A percentile compares a stretch with the other conserved stretches of the same genome.
These are phyloP conservation scores for Tolypocladium tropicale DNA, from an alignment of 2,329 filamentous ascomycete genomes.

Conservation along the genomic window DNA sequence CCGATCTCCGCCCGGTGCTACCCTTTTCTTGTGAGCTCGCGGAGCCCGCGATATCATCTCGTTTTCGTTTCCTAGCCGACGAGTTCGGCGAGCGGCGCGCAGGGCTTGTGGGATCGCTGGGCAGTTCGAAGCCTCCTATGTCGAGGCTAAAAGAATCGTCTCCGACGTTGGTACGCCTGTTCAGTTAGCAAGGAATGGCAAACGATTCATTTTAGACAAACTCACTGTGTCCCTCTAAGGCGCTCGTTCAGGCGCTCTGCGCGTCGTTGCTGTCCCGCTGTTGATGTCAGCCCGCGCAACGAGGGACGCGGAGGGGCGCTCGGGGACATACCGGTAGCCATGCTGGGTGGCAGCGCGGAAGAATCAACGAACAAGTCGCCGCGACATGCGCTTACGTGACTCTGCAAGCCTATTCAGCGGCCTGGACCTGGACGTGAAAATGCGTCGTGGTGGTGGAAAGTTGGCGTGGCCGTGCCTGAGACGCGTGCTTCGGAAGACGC, in stretches of 20 bases:
- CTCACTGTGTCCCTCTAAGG: constrained; percentile 54
- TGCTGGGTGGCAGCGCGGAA: constrained; percentile 7
- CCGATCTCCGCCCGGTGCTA: constrained; percentile 8
- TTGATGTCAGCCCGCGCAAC: neutral
- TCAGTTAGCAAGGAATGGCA: neutral
- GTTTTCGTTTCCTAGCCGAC: constrained; percentile 35
- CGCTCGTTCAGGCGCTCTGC: constrained; percentile 55
- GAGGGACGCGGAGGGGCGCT: too few species aligned
- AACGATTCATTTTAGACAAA: neutral
- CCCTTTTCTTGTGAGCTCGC: constrained; percentile 4
- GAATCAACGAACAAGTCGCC: too few species aligned
- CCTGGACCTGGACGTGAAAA: neutral
- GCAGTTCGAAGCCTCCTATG: constrained; percentile 29
- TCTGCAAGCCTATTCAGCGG: too few species aligned
- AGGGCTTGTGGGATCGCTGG: constrained; percentile 19
- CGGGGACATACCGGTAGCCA: constrained; percentile 23
- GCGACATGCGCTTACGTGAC: neutral
- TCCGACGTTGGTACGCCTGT: constrained; percentile 44
- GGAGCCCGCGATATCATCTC: constrained; percentile 15
- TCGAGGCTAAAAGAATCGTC: constrained; percentile 50
- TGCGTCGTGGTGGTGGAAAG: neutral
- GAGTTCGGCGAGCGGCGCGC: constrained; percentile 29
- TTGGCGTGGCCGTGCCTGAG: neutral
- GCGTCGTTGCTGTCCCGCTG: constrained; percentile 34
- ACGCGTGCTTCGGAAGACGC: constrained; percentile 1